Conservation (phyloP, 2,329 filamentous ascomycete species). For the Penicillium frequentans region DNA sequence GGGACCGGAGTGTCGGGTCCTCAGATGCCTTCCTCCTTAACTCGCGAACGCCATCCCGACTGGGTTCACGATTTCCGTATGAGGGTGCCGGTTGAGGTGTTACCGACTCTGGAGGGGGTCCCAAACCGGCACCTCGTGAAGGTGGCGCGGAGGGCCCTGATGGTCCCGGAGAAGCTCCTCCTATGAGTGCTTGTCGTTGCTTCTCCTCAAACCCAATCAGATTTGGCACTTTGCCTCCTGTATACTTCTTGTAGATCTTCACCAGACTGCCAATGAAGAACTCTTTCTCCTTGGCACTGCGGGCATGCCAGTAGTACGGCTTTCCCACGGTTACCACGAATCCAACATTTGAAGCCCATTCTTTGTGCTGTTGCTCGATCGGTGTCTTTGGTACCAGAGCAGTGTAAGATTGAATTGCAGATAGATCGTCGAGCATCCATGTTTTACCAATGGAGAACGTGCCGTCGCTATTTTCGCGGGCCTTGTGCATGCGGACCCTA, state of each 20-base stretch:
- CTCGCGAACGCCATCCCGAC: constrained; percentile 38
- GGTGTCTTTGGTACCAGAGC: constrained; percentile 58
- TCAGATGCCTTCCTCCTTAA: constrained; percentile 33
- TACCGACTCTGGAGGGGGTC: constrained; percentile 22
- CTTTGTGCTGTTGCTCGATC: constrained; percentile 61
- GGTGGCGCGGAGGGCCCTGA: constrained; percentile 20
- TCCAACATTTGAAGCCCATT: constrained; percentile 80
- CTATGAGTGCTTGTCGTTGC: constrained; percentile 74
- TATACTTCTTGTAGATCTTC: constrained; percentile 97
- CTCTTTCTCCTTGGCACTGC: constrained; percentile 93
- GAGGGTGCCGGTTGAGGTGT: constrained; percentile 24
- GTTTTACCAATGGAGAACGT: constrained; percentile 98
- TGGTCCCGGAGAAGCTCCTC: constrained; percentile 36
- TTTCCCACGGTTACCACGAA: constrained; percentile 89
- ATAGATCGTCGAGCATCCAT: constrained; percentile 91
- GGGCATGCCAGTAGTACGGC: constrained; percentile 95
- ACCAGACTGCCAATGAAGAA: constrained; percentile 96
- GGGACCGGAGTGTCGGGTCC: constrained; percentile 36
- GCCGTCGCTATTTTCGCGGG: constrained; percentile 89
- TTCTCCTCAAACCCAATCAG: constrained; percentile 78
- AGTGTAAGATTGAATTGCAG: constrained; percentile 78
- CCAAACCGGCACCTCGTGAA: constrained; percentile 24
- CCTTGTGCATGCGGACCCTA: constrained; percentile 92
- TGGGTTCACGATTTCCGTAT: constrained; percentile 33
- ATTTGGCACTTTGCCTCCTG: constrained; percentile 76